Evolutionary conservation across 306 rosid genomes (phyloP), one percentile per base, ranked within the genome.

Genomic region (Erythrophleum fordii): DNA sequence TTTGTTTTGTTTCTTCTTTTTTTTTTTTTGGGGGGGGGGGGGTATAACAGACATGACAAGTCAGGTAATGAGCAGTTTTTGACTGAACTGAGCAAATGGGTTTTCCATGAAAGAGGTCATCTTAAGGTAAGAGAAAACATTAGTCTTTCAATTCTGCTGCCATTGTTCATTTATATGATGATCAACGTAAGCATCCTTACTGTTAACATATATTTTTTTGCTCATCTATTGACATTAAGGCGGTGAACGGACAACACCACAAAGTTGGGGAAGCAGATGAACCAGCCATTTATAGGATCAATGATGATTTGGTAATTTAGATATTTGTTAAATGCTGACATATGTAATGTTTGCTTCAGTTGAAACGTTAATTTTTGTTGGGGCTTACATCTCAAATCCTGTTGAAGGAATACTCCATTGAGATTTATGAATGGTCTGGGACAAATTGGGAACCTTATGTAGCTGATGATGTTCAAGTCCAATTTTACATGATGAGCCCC

Each of bases 401-500:
- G 53, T 80, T 86, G 72, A 78, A 96, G 99, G 94, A 93, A 89
- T 93, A 90, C 88, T 90, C 89, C 13, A 91, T 96, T 46, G 98
- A 96, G 84, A 80, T 96, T 66, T 93, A 75, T 77, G 97, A 96
- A 89, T 93, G 99, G 99, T 88, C 92, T 82, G 99, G 99, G 61
- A 71, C 85, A 83, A 69, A 84, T n/a, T 96, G 98, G 99, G 97
- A 85, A 78, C 98, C 99, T 73, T 96, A 91, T 60, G 94, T 93
- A 5, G 89, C 94, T 34, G 80, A 92, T 80, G 99, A 96, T 76
- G 97, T 93, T 73, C 99, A 96, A 87, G 92, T 96, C 77, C 99
- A 96, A 87, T 96, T 96, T 85, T 96, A 90, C 92, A 92, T 96
- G 99, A 96, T 96, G 99, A 96, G 99, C 72, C 99, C 99, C 72